These are phyloP conservation scores for Calonectria crousiana DNA, from an alignment of 2,329 filamentous ascomycete species.

Conservation along the genomic window DNA sequence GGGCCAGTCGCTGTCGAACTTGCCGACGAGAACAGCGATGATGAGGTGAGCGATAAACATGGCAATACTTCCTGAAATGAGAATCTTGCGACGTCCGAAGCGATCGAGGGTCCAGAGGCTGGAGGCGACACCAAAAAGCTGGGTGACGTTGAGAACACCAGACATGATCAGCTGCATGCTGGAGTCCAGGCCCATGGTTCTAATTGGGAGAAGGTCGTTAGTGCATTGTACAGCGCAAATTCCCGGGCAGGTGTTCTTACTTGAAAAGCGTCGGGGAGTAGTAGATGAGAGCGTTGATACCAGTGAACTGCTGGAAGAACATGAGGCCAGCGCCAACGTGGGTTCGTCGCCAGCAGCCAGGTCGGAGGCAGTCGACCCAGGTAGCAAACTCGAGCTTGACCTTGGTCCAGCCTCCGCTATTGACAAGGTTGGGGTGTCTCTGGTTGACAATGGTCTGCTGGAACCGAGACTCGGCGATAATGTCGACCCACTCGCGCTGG, in stretches of 20 bases:
- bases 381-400: slow-evolving; percentile 61
- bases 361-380: slow-evolving; percentile 63
- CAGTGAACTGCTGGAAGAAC: slow-evolving; percentile 65
- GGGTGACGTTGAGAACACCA: slow-evolving; percentile 47
- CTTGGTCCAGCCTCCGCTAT: slow-evolving; percentile 47
- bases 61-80: slow-evolving; percentile 40
- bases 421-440: slow-evolving; percentile 50
- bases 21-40: slow-evolving; percentile 43
- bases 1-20: slow-evolving; percentile 40
- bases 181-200: slow-evolving; percentile 60
- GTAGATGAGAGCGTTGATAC: slow-evolving; percentile 63
- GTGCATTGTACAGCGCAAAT: background rate
- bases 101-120: slow-evolving; percentile 58
- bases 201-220: background rate
- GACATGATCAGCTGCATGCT: slow-evolving; percentile 49
- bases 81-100: slow-evolving; percentile 42
- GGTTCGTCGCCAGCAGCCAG: slow-evolving; percentile 59
- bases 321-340: slow-evolving; percentile 63
- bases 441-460: slow-evolving; percentile 46
- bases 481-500: slow-evolving; percentile 41
- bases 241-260: background rate
- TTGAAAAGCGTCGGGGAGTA: slow-evolving; percentile 71
- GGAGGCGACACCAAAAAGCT: slow-evolving; percentile 53
- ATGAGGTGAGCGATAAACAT: slow-evolving; percentile 45
- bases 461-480: slow-evolving; percentile 42